Evolutionary conservation across 805 yeast genomes (phyloP), one percentile per base, ranked within the genome.

Genomic region (Pichia ethanolica): DNA sequence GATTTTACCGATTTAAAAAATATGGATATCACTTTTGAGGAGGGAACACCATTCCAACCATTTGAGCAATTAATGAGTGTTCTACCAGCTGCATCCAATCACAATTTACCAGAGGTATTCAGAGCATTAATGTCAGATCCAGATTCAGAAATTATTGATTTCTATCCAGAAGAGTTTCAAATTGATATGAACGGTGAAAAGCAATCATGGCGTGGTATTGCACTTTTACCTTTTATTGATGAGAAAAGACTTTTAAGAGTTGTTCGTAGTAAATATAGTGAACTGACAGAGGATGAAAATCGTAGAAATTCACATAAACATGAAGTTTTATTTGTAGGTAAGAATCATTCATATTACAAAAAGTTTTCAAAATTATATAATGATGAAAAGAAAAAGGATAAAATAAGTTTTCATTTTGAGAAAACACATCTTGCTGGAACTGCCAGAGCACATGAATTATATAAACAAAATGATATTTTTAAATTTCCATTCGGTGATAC

Each of bases 141-240:
- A 1, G 79, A 79, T 42, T 86, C 96, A 39, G 95, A 85, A 47
- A 89, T 90, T 53, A 83, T 86, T 54, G 97, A 90, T 60, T 90
- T 89, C 57, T 90, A 90, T 60, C 98, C 98, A 0, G 86, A 79
- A 50, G 83, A 86, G 34, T 90, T 90, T 67, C 78, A 83, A 42
- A 83, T 90, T 55, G 98, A 90, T 67, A 89, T 90, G 96, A 89
- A 90, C 62, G 98, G 98, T 32, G 87, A 88, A 57, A 89, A 86
- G 56, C 85, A 86, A 88, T 74, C 91, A 45, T 90, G 98, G 98
- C 95, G 89, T 63, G 97, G 96, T 47, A 85, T 90, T 59, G 90
- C 95, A 0, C 68, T 90, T 39, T 69, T 90, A 48, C 97, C 98
- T 0, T 90, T 90, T 57, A 91, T 90, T 57, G 96, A 90, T 59